These are phyloP conservation scores for Sinapis alba DNA, from an alignment of 441 rosid genomes.

Conservation along the genomic window DNA sequence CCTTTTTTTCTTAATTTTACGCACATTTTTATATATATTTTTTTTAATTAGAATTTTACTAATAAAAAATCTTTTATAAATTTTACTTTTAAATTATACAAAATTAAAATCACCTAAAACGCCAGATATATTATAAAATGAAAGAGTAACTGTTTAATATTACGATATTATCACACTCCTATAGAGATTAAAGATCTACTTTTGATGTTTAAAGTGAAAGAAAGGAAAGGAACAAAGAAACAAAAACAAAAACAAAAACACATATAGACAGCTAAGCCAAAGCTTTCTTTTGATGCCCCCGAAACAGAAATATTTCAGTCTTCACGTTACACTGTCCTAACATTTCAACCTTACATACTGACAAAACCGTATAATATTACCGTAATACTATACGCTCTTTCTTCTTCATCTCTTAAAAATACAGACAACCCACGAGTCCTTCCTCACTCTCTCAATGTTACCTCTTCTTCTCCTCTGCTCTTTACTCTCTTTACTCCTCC, in stretches of 20 bases:
- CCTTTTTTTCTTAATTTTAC: no score
- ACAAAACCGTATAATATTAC: slow-evolving; percentile 25
- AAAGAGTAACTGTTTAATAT: no score
- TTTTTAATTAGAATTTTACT: no score
- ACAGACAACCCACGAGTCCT: background rate
- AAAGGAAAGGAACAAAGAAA: slow-evolving; percentile 20
- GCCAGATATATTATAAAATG: no score
- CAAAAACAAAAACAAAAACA: slow-evolving; percentile 22
- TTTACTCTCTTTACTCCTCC: slow-evolving; percentile 38
- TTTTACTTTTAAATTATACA: no score
- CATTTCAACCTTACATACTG: slow-evolving; percentile 26
- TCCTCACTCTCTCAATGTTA: slow-evolving; percentile 21
- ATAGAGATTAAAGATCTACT: background rate
- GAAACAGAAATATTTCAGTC: slow-evolving; percentile 25
- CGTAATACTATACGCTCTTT: slow-evolving; percentile 29
- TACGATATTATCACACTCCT: no score
- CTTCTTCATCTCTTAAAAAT: slow-evolving; percentile 24
- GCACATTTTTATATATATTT: no score
- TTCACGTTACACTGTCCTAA: slow-evolving; percentile 37
- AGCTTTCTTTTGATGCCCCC: slow-evolving; percentile 29
- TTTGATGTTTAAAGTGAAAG: slow-evolving; percentile 6
- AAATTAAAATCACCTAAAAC: no score
- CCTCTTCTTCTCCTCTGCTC: slow-evolving; percentile 19
- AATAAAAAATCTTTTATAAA: no score
- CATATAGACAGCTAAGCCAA: slow-evolving; percentile 41